Base-by-base conservation (phyloP, 441 rosid species). In the Jatropha multifida region DNA sequence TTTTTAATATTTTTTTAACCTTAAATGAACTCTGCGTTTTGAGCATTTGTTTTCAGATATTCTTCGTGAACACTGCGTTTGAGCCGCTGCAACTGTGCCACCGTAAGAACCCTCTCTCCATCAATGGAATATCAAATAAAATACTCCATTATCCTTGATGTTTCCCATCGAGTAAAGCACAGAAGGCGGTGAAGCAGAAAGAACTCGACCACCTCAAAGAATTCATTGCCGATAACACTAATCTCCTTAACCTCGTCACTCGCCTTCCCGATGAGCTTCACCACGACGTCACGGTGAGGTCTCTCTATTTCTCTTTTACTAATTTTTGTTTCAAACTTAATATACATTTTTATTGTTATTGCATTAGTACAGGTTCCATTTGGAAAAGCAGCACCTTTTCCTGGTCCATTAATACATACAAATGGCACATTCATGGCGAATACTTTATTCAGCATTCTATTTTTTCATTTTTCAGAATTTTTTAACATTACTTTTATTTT, bases 341-440 rank as follows among this genome's bases (percentile, higher is more conserved):
- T 23, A 23, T 23, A 23, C 0, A 23, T 42, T 26, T 67, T 26
- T 59, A 54, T 54, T 58, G 23, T 20, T 67, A 20, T 54, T 11
- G 8, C 2, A 14, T 17, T 59, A 65, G 72, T 56, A 56, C 75
- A 92, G 96, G 96, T 91, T 80, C 98, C 96, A 0, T 93, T 91
- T 26, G 96, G 98, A 48, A 93, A 92, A 86, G 83, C 85, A 27
- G 97, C 95, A 3, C 90, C 92, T 76, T 90, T 95, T 68, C 97
- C 98, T 40, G 96, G 97, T 61, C 90, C 89, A 67, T 81, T 95
- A 80, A 74, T 92, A 14, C 99, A 95, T 78, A 93, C 97, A 38
- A 95, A 95, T 76, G 99, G 93, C 23, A 23, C 23, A 86, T 86
- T 83, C 76, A 62, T 87, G 93, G 97, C 23, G 91, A 88, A 37